These are phyloP conservation scores for Calonectria pseudoreteaudii DNA, from an alignment of 2,329 filamentous ascomycete species.

Conservation along the genomic window DNA sequence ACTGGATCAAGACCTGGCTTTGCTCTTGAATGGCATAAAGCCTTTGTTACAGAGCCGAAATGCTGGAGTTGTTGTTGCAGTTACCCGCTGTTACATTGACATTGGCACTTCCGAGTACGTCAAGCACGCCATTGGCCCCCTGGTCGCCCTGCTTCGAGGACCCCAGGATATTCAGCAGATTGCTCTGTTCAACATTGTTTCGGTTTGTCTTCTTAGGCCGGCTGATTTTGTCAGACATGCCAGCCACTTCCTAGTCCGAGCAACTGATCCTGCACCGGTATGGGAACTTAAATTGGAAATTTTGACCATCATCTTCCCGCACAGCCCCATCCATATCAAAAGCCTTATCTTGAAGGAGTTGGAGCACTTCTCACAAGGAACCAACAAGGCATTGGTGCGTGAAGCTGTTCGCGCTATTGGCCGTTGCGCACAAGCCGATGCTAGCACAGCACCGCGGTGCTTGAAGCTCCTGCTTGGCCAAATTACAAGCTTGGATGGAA, in stretches of 20 bases:
- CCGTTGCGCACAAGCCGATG: conserved; percentile 86
- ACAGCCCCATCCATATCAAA: conserved; percentile 80
- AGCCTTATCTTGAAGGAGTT: conserved; percentile 91
- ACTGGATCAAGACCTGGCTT: conserved; percentile 83
- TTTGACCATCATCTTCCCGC: conserved; percentile 89
- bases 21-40: conserved; percentile 83
- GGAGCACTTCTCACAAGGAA: conserved; percentile 87
- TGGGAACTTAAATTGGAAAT: conserved; percentile 95
- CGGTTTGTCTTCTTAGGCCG: conserved; percentile 84
- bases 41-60: conserved; percentile 94
- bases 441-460: conserved; percentile 79
- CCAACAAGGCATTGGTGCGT: conserved; percentile 80
- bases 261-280: conserved; percentile 82
- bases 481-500: conserved; percentile 88
- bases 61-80: conserved; percentile 89
- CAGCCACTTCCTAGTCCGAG: conserved; percentile 88
- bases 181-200: conserved; percentile 93
- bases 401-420: conserved; percentile 95
- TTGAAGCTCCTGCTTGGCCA: conserved; percentile 86
- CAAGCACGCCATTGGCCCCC: conserved; percentile 79
- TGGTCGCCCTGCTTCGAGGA: conserved; percentile 86
- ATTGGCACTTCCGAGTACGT: conserved; percentile 85
- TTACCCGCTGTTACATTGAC: conserved; percentile 86
- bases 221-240: conserved; percentile 88
- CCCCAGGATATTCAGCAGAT: conserved; percentile 90